Conservation (phyloP, 352 stramenopile genomes). For the Pythium myriotylum region DNA sequence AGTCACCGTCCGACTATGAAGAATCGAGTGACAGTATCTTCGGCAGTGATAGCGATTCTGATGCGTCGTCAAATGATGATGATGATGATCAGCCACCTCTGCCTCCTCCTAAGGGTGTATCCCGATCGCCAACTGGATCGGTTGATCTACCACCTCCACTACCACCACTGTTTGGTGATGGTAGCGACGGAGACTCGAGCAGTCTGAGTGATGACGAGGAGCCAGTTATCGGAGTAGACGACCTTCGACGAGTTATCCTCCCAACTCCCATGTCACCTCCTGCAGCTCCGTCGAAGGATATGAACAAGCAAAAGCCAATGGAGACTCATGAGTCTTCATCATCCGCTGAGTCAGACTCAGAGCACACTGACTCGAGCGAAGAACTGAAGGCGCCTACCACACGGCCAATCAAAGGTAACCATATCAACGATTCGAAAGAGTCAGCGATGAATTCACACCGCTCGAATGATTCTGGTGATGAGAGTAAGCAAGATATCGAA, state of each 20-base stretch:
- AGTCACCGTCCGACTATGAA: conserved; percentile 60
- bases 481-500: neutral
- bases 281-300: neutral
- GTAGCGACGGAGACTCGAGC: conserved; percentile 52
- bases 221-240: conserved; percentile 9
- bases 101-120: conserved; percentile 12
- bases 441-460: neutral
- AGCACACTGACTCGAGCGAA: conserved; percentile 11
- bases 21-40: conserved; percentile 90
- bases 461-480: conserved; percentile 9
- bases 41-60: conserved; percentile 73
- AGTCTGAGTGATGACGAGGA: conserved; percentile 28
- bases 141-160: conserved; percentile 24
- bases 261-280: conserved; percentile 15
- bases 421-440: neutral
- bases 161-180: conserved; percentile 38
- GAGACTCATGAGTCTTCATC: neutral
- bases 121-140: conserved; percentile 11
- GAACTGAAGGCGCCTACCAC: conserved; percentile 1
- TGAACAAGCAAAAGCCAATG: neutral
- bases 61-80: conserved; percentile 44
- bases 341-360: conserved; percentile 16
- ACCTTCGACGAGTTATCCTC: conserved; percentile 26
- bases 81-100: conserved; percentile 27
- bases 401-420: neutral